Base-by-base conservation (phyloP, 441 rosid species). In the Populus hybrid region DNA sequence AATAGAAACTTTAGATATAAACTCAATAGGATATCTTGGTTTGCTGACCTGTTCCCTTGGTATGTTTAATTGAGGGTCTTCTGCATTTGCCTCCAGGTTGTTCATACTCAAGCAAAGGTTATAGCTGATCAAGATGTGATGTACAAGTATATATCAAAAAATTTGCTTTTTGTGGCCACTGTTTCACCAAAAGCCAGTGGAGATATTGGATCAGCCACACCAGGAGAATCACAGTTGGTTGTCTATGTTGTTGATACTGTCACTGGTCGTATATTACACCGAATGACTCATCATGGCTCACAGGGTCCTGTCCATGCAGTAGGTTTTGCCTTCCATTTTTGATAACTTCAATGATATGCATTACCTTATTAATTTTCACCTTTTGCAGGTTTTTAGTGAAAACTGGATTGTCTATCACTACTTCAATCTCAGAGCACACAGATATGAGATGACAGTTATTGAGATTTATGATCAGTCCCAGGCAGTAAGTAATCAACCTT, bases 391-490 rank as follows among this genome's bases (percentile, higher is more conserved):
- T 63, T 86, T 94, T 59, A 97, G 99, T 82, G 99, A 97, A 81
- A 97, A 94, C 80, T 97, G 99, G 99, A 95, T 94, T 84, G 90
- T 97, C 63, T 97, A 94, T 86, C 99, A 97, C 90, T 92, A 94
- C 83, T 97, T 97, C 87, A 97, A 94, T 84, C 94, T 97, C 69
- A 90, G 97, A 87, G 97, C 97, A 9, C 99, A 97, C 85, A 92
- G 97, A 89, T 90, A 88, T 75, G 99, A 94, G 91, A 91, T 97
- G 92, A 90, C 99, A 4, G 99, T 97, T 67, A 86, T 91, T 46
- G 99, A 97, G 86, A 89, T 94, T 59, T 97, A 91, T 85, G 99
- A 97, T 80, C 99, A 94, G 80, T 97, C 99, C 72, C 92, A 99
- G 35, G 99, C 99, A 84, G 99, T 97, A 94, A 75, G 93, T n/a